phyloP scores from a whole-genome alignment of 208 protist species.

The Trypanosoma cruzi region DNA sequence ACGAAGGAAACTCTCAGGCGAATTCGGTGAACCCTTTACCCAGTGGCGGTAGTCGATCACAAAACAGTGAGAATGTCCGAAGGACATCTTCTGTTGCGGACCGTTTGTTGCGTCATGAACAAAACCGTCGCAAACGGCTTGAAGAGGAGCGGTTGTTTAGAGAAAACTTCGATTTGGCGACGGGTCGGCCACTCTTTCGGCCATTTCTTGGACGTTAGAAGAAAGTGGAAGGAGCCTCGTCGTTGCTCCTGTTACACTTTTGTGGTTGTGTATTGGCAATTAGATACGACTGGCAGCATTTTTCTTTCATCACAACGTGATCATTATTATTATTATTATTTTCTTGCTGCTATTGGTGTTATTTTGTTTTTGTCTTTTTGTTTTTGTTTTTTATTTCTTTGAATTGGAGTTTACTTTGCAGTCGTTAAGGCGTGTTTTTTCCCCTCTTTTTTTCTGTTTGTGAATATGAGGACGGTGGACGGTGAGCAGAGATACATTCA shows the following conservation, averaged over 20 bases:
- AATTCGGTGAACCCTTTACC: neutral
- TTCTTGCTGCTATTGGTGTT: conserved; percentile 16
- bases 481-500: no score
- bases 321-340: conserved; percentile 18
- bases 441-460: neutral
- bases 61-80: conserved; percentile 16
- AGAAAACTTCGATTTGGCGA: conserved; percentile 20
- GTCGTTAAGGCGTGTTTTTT: neutral
- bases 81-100: conserved; percentile 27
- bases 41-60: conserved; percentile 8
- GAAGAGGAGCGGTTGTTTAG: conserved; percentile 20
- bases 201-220: conserved; percentile 37
- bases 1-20: neutral
- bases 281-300: neutral
- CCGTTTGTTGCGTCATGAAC: conserved; percentile 27
- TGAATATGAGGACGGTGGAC: neutral
- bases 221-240: no score
- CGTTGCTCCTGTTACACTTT: no score
- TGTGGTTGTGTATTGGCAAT: no score
- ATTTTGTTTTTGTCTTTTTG: no score
- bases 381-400: neutral
- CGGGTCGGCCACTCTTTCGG: conserved; percentile 27
- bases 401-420: neutral
- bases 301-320: conserved; percentile 1
- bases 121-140: conserved; percentile 26